These are phyloP conservation scores for Lagenidium sp. DNA, from an alignment of 352 stramenopile species.

Conservation along the genomic window DNA sequence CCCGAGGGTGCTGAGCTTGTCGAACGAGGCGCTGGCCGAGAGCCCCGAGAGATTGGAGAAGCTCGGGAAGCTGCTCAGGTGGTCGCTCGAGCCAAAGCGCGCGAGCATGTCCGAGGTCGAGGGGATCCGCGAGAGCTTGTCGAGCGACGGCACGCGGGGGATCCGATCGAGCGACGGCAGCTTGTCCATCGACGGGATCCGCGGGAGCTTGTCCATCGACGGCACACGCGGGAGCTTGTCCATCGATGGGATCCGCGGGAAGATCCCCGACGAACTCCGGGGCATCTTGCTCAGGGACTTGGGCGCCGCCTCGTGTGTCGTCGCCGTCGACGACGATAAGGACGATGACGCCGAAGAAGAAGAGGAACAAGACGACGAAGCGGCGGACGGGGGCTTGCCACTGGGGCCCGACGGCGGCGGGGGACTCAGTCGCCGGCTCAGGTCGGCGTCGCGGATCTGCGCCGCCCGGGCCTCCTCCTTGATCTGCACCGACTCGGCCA, in stretches of 20 bases:
- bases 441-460: conserved; percentile 12
- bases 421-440: conserved; percentile 35
- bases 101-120: conserved; percentile 67
- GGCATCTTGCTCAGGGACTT: conserved; percentile 77
- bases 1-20: conserved; percentile 56
- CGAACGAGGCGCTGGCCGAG: conserved; percentile 60
- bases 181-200: conserved; percentile 69
- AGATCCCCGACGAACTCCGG: conserved; percentile 69
- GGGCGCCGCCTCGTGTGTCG: conserved; percentile 61
- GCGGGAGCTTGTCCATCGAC: conserved; percentile 55
- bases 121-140: conserved; percentile 28
- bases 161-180: conserved; percentile 63
- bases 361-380: too few species aligned
- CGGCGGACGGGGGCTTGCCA: too few species aligned
- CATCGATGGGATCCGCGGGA: conserved; percentile 66
- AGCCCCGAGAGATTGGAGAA: conserved; percentile 64
- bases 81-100: conserved; percentile 53
- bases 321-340: too few species aligned
- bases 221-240: conserved; percentile 49
- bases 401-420: not conserved
- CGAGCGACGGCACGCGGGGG: conserved; percentile 39
- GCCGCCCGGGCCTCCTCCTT: conserved; percentile 4
- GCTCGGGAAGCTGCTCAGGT: conserved; percentile 67
- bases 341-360: conserved; percentile 1
- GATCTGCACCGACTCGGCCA: not conserved